These are phyloP conservation scores for Dendrothele bispora DNA, from an alignment of 768 basidiomycete genomes.

Conservation along the genomic window DNA sequence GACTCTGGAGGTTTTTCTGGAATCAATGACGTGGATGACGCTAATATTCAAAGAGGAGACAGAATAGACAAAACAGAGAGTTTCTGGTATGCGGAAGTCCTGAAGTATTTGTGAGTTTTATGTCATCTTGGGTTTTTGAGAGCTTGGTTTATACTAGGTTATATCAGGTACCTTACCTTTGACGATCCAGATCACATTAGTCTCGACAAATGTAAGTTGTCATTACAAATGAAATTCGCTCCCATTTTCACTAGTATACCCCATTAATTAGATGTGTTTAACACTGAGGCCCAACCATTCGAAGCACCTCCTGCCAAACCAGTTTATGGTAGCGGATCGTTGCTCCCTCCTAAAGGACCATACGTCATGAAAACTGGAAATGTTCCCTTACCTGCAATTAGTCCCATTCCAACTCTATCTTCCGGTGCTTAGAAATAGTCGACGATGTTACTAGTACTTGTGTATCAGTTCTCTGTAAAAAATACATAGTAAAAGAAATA, in stretches of 20 bases:
- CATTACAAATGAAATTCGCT: too few species aligned
- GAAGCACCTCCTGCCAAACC: conserved; percentile 47
- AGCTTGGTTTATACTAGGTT: too few species aligned
- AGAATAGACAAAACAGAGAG: conserved; percentile 71
- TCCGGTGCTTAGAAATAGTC: too few species aligned
- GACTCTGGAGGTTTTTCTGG: conserved; percentile 52
- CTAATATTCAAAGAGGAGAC: conserved; percentile 29
- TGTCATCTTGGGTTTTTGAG: too few species aligned
- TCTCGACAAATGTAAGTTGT: conserved; percentile 42
- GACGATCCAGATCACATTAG: conserved; percentile 48
- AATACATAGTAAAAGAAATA: too few species aligned
- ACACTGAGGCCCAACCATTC: conserved; percentile 74
- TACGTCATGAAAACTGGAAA: conserved; percentile 17
- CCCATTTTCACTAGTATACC: neutral
- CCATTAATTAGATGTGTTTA: conserved; percentile 51
- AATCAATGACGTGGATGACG: conserved; percentile 58
- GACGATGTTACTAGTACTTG: too few species aligned
- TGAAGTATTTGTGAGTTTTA: conserved; percentile 31
- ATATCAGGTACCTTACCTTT: conserved; percentile 52
- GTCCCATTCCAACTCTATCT: conserved; percentile 24
- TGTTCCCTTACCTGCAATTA: conserved; percentile 27
- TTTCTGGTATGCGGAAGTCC: conserved; percentile 73
- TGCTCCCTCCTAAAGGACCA: conserved; percentile 13
- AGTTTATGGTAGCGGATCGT: conserved; percentile 29
- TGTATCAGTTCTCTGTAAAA: too few species aligned